These are phyloP conservation scores for Yamadazyma taylorii DNA, from an alignment of 1,139 yeast species.

Conservation along the genomic window DNA sequence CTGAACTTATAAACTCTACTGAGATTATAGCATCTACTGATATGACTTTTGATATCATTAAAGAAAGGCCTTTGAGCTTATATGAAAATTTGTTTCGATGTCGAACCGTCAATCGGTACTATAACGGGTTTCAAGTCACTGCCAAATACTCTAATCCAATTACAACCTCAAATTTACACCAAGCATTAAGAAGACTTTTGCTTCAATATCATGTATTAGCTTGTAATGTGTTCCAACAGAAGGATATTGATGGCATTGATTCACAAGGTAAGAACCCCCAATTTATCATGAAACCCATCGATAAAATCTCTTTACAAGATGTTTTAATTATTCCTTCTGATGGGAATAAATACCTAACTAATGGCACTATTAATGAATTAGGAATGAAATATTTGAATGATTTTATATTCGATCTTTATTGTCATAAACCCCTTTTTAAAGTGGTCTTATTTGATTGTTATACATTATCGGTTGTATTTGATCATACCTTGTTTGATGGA, in stretches of 20 bases:
- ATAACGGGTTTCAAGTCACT: constrained; percentile 35
- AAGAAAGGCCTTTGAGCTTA: constrained; percentile 27
- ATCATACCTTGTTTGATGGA: constrained; percentile 47
- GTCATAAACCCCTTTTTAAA: constrained; percentile 32
- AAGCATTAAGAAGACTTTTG: constrained; percentile 33
- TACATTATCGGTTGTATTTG: constrained; percentile 32
- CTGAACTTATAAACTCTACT: too few species aligned
- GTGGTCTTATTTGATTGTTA: constrained; percentile 25
- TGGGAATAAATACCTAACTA: constrained; percentile 15
- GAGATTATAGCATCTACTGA: too few species aligned
- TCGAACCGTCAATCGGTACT: constrained; percentile 31
- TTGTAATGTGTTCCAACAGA: constrained; percentile 31
- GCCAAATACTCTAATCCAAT: constrained; percentile 32
- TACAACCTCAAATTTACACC: constrained; percentile 19
- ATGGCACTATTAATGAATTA: constrained; percentile 25
- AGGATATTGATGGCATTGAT: too few species aligned
- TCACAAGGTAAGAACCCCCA: constrained; percentile 10
- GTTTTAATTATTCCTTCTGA: constrained; percentile 20
- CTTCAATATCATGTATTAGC: constrained; percentile 36
- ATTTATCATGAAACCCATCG: constrained; percentile 26
- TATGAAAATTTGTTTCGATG: constrained; percentile 40
- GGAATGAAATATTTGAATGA: constrained; percentile 28
- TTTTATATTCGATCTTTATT: constrained; percentile 24
- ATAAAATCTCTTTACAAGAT: constrained; percentile 23
- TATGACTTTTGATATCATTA: constrained; percentile 1